These are phyloP conservation scores for Fusarium avenaceum DNA, from an alignment of 2,329 filamentous ascomycete species.

Conservation along the genomic window DNA sequence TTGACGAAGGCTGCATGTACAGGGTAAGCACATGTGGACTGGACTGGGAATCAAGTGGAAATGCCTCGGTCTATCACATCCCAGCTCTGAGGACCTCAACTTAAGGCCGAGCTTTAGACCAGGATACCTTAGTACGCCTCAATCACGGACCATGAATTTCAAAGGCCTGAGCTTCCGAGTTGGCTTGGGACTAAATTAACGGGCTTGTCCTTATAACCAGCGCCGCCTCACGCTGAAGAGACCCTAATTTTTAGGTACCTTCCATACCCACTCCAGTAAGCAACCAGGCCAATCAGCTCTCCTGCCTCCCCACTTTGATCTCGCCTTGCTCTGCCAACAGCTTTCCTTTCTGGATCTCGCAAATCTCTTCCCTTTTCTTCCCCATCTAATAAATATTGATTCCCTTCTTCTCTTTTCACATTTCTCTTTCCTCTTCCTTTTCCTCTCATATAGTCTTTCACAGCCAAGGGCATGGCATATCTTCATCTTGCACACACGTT, in stretches of 20 bases:
- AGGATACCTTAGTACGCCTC: background rate
- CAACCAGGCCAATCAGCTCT: slow-evolving; percentile 19
- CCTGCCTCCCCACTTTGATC: slow-evolving; percentile 32
- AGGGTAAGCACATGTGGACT: slow-evolving; percentile 18
- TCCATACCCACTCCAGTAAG: slow-evolving; percentile 14
- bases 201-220: background rate
- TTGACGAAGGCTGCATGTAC: background rate
- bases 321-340: slow-evolving; percentile 36
- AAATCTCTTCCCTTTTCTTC: slow-evolving; percentile 42
- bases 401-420: slow-evolving; percentile 2
- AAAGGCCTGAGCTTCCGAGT: slow-evolving; percentile 9
- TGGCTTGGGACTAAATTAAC: slow-evolving; percentile 19
- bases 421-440: slow-evolving; percentile 19
- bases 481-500: slow-evolving; percentile 66
- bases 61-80: slow-evolving; percentile 12
- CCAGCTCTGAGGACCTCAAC: background rate
- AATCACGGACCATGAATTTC: background rate
- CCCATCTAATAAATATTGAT: slow-evolving; percentile 36
- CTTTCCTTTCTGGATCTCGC: slow-evolving; percentile 33
- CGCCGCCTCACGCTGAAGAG: slow-evolving; percentile 1
- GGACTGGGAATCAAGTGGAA: background rate
- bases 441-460: slow-evolving; percentile 27
- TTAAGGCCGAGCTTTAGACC: too few species aligned
- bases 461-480: slow-evolving; percentile 54
- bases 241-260: slow-evolving; percentile 24